Evolutionary conservation across 163 green algal genomes (phyloP).

Genomic region (Prototheca wickerhamii): DNA sequence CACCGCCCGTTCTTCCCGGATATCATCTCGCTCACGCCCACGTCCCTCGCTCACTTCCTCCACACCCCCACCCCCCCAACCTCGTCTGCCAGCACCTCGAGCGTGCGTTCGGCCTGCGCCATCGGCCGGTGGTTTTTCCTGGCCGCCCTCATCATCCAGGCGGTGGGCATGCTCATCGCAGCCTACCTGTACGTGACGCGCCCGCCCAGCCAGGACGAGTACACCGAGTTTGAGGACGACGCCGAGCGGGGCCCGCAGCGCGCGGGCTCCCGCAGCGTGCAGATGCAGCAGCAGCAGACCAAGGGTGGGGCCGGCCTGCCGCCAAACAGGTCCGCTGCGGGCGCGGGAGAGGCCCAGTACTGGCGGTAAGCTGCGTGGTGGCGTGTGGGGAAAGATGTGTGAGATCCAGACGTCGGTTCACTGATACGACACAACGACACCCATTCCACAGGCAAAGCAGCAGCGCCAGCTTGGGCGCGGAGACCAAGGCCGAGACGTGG

Average conservation of each 20-base stretch:
- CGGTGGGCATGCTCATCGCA: conserved; percentile 16
- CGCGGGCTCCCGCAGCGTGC: not conserved
- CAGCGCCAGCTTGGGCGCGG: too few relatives aligned
- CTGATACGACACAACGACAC: too few relatives aligned
- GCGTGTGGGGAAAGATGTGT: too few relatives aligned
- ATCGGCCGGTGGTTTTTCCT: conserved; percentile 25
- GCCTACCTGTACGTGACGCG: not conserved
- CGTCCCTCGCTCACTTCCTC: not conserved
- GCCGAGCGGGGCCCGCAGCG: not conserved
- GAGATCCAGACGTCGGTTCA: too few relatives aligned
- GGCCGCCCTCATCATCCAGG: conserved; percentile 19
- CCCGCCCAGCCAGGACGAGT: not conserved
- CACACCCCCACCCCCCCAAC: too few relatives aligned
- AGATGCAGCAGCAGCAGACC: not conserved
- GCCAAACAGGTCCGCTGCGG: too few relatives aligned
- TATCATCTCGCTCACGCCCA: too few relatives aligned
- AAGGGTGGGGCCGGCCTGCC: too few relatives aligned
- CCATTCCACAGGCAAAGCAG: too few relatives aligned
- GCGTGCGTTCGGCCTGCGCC: not conserved
- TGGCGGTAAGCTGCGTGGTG: too few relatives aligned
- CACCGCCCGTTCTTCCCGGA: not conserved
- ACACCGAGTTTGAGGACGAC: conserved; percentile 7
- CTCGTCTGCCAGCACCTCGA: not conserved
- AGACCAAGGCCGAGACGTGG: too few relatives aligned
- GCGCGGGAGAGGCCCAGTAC: too few relatives aligned